Percentiles rank a stretch among this genome's conserved stretches.
Conservation (phyloP, 805 yeast species). For the Alloascoidea africana region DNA sequence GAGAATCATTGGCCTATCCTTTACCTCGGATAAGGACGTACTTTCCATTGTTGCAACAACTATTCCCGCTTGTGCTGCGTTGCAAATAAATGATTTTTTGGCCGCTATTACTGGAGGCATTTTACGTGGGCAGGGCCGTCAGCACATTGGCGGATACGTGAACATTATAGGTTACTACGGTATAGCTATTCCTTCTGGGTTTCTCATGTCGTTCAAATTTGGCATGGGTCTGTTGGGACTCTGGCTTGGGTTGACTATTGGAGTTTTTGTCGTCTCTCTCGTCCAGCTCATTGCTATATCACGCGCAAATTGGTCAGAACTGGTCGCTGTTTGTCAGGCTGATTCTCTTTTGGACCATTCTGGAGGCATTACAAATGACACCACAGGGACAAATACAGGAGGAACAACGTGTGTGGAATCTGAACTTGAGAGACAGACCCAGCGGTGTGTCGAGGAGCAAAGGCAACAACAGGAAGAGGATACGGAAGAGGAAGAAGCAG, state of each 20-base stretch:
- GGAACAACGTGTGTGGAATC: background rate
- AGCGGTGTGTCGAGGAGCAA: too few relatives aligned
- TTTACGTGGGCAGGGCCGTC: constrained; percentile 64
- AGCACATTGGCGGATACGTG: constrained; percentile 53
- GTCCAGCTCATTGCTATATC: constrained; percentile 31
- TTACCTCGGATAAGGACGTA: constrained; percentile 49
- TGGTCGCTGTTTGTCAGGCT: too few relatives aligned
- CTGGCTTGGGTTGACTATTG: constrained; percentile 63
- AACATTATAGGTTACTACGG: constrained; percentile 57
- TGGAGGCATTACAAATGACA: background rate
- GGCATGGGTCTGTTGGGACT: constrained; percentile 41
- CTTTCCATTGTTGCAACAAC: constrained; percentile 31
- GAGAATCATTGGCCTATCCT: constrained; percentile 35
- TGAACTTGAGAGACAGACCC: too few relatives aligned
- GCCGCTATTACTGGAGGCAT: constrained; percentile 62
- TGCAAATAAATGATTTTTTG: constrained; percentile 55
- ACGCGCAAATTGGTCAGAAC: constrained; percentile 36
- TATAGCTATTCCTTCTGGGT: constrained; percentile 54
- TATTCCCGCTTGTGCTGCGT: constrained; percentile 49
- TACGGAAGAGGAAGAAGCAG: too few relatives aligned
- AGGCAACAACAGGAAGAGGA: too few relatives aligned
- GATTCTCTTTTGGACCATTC: too few relatives aligned
- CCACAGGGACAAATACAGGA: background rate
- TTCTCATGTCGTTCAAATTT: constrained; percentile 35
- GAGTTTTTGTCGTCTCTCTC: constrained; percentile 37